phyloP scores from a whole-genome alignment of 177 flowering plant genomes.

The Vitis hybrid region DNA sequence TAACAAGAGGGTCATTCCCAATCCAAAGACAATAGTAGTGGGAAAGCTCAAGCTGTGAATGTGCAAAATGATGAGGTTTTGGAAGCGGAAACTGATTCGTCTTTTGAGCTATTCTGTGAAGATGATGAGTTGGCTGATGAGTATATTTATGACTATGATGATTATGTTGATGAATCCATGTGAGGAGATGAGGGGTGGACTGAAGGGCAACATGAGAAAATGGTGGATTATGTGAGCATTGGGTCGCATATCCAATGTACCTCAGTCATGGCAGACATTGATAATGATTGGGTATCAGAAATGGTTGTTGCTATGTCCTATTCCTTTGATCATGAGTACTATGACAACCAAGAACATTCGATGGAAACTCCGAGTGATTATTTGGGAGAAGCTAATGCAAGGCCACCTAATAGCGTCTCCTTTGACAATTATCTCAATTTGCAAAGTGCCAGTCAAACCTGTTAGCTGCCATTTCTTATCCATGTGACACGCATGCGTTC shows the following conservation, averaged over 20 bases:
- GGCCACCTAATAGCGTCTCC: too few species aligned
- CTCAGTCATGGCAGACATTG: conserved; percentile 97
- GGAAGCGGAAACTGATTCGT: conserved; percentile 87
- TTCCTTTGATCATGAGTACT: conserved; percentile 95
- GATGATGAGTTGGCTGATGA: conserved; percentile 91
- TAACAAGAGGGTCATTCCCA: conserved; percentile 35
- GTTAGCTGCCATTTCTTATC: too few species aligned
- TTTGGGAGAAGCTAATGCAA: too few species aligned
- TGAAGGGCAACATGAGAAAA: conserved; percentile 72
- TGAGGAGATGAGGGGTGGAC: conserved; percentile 70
- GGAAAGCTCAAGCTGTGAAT: conserved; percentile 48
- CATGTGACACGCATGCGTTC: too few species aligned
- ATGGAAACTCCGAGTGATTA: too few species aligned
- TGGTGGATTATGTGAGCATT: conserved; percentile 79
- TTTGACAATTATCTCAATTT: too few species aligned
- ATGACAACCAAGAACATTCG: too few species aligned
- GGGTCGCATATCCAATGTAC: conserved; percentile 86
- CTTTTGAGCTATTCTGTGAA: conserved; percentile 91
- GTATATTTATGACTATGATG: conserved; percentile 96
- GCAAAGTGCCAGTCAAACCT: too few species aligned
- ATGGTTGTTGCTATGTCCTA: conserved; percentile 95
- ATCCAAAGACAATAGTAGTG: conserved; percentile 33
- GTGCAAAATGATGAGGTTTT: conserved; percentile 78
- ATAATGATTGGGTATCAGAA: conserved; percentile 86
- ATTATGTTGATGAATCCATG: conserved; percentile 85